phyloP scores from a whole-genome alignment of 495 filamentous ascomycete genomes.

The Podospora tetraspora region DNA sequence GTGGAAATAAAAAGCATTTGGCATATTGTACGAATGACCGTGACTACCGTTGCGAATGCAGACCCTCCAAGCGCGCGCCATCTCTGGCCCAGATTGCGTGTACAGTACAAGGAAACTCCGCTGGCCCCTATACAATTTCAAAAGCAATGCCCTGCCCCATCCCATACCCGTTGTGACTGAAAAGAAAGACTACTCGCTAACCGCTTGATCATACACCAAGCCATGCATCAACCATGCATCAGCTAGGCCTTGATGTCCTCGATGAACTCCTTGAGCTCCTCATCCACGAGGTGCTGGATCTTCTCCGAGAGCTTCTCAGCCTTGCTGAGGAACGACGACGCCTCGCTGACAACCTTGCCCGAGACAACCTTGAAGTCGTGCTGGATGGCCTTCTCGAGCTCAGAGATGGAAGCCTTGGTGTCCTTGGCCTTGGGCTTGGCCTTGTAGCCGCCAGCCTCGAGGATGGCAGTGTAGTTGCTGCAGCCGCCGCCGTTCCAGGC shows the following conservation, averaged over 20 bases:
- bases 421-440: slow-evolving; percentile 32
- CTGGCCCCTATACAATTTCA: slow-evolving; percentile 24
- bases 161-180: slow-evolving; percentile 15
- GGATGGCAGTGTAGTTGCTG: slow-evolving; percentile 82
- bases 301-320: slow-evolving; percentile 46
- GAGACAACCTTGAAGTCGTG: slow-evolving; percentile 52
- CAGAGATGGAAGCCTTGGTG: slow-evolving; percentile 31
- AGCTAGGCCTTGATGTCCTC: slow-evolving; percentile 49
- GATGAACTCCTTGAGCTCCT: slow-evolving; percentile 66
- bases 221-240: slow-evolving; percentile 11
- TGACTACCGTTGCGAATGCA: slow-evolving; percentile 22
- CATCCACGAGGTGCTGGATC: slow-evolving; percentile 51
- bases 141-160: slow-evolving; percentile 21
- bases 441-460: slow-evolving; percentile 60
- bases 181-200: slow-evolving; percentile 16
- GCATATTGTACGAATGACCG: slow-evolving; percentile 16
- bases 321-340: slow-evolving; percentile 43
- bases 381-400: slow-evolving; percentile 59
- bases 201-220: slow-evolving; percentile 7
- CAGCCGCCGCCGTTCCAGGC: slow-evolving; percentile 98
- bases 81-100: slow-evolving; percentile 26
- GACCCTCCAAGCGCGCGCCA: slow-evolving; percentile 14
- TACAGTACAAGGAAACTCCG: slow-evolving; percentile 40
- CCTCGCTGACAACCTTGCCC: slow-evolving; percentile 46
- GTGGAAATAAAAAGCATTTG: slow-evolving; percentile 2